Base-by-base conservation (phyloP, 306 rosid species). In the Quercus wislizeni region DNA sequence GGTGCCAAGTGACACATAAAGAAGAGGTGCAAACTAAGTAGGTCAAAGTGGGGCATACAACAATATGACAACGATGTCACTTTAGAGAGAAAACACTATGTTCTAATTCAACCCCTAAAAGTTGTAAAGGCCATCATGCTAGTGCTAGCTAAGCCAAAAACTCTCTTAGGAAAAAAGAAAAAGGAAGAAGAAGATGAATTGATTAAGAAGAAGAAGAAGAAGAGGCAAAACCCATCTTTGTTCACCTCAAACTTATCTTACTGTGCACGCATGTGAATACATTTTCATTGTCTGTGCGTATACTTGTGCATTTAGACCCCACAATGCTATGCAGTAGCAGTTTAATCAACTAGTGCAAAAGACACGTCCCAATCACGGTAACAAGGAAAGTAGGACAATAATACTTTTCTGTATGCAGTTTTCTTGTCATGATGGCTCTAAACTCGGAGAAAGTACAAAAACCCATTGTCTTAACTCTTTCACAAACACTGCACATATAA, bases 1-100 rank as follows among this genome's bases (percentile, higher is more conserved):
- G 80, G 67, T 61, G 80, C 74, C 54, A 41, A 80, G 79, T 84
- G 87, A 81, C 87, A 77, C 78, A 74, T 51, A 59, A 51, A 41
- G 38, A 30, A 54, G 73, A 27, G 15, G 56, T 71, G 71, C 84
- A 33, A 35, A 17, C 70, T 27, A 79, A 55, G 77, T 17, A 74
- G 80, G 82, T 77, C 80, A 58, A 61, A 74, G 20, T 58, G 64
- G 18, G 80, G 75, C 71, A 84, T 69, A 74, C 82, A 73, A 74
- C 78, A 73, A 69, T 4, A 73, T 81, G 85, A 74, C 84, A 76
- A 69, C 77, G 5, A 80, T 67, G 68, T 35, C 61, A 55, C 56
- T 55, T 67, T 68, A 46, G 38, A 56, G 28, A 46, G 28, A 73
- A 77, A 71, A 68, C 51, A 78, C 28, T 25, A 35, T 6, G 23